Base-by-base conservation (phyloP, 2,329 filamentous ascomycete species). In the Exophiala calicioides region DNA sequence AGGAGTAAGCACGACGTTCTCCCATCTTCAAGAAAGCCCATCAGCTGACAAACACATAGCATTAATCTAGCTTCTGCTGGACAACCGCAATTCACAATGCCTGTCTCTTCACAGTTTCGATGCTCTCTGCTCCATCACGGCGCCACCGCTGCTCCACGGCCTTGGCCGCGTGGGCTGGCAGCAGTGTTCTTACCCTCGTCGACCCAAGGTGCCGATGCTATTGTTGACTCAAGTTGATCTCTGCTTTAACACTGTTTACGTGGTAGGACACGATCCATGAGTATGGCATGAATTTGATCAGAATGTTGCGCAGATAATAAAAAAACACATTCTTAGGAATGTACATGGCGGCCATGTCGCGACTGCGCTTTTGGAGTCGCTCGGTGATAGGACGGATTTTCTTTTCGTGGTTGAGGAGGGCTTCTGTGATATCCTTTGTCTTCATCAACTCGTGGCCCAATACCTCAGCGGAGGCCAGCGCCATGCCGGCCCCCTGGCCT, bases 401-500 rank as follows among this genome's bases (percentile, higher is more conserved):
- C 10, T 27, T 30, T 8, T 60, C 50, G 35, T 63, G 60, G 3
- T 51, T 51, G 15, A 12, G 15, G 15, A 63, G 52, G 1, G 62
- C 60, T 20, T 47, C 10, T 1, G 27, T 19, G n/a, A 50, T 31
- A 35, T 52, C 19, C 10, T 12, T 60, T 7, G 53, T 53, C 26
- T 66, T 59, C 23, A 60, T 59, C 18, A 77, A 61, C 62, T 79
- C 60, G 7, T 58, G 55, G 15, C 56, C 59, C 5, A 63, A 50
- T 12, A 61, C 33, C 40, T 62, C 62, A 8, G 60, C 59, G 13
- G 73, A 73, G 0, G 75, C 58, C 0, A 82, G 57, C 0, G 72
- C 71, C 1, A 68, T 56, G 2, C 72, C 74, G 0, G 76, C 79
- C 0, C 79, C 78, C 65, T 76, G 71, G 0, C 79, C 80, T 0